A percentile compares a stretch with the other conserved stretches of the same genome.
These are phyloP conservation scores for Curvularia eragrostidis DNA, from an alignment of 2,329 filamentous ascomycete genomes.

Conservation along the genomic window DNA sequence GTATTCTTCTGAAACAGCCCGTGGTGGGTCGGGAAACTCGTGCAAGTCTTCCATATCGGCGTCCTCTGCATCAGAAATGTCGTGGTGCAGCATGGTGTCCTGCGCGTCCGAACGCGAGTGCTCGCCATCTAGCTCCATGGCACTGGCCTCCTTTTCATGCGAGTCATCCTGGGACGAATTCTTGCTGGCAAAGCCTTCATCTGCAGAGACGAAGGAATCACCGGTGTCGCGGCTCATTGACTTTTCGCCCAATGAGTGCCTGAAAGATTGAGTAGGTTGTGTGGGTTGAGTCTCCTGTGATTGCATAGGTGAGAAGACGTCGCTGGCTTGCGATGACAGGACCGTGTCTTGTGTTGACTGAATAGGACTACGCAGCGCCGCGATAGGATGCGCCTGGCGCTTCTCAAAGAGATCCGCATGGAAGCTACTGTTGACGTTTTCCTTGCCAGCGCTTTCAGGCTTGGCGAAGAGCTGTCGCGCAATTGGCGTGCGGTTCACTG, in stretches of 20 bases:
- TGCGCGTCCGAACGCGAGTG: slow-evolving; percentile 30
- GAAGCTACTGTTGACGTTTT: slow-evolving; percentile 33
- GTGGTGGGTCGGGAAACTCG: slow-evolving; percentile 32
- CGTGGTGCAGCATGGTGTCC: slow-evolving; percentile 38
- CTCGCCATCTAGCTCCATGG: slow-evolving; percentile 44
- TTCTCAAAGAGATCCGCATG: slow-evolving; percentile 50
- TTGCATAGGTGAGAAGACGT: slow-evolving; percentile 42
- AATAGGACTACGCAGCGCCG: slow-evolving; percentile 43
- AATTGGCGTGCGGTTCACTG: slow-evolving; percentile 35
- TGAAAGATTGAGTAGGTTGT: slow-evolving; percentile 39
- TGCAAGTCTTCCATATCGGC: slow-evolving; percentile 29
- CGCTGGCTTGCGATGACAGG: slow-evolving; percentile 34
- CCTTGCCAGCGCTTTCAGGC: slow-evolving; percentile 37
- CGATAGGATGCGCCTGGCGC: slow-evolving; percentile 33
- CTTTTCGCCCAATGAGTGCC: slow-evolving; percentile 29
- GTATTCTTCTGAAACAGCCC: slow-evolving; percentile 37
- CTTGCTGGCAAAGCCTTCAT: slow-evolving; percentile 51
- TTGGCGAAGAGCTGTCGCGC: slow-evolving; percentile 40
- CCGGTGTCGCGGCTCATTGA: slow-evolving; percentile 45
- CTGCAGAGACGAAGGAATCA: slow-evolving; percentile 59
- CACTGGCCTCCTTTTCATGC: slow-evolving; percentile 28
- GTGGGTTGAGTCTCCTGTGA: slow-evolving; percentile 46
- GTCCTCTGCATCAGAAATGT: slow-evolving; percentile 28
- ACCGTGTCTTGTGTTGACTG: slow-evolving; percentile 42
- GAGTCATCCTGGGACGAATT: slow-evolving; percentile 38